Percentiles rank a stretch among this genome's conserved stretches.
Evolutionary conservation across 2,329 filamentous ascomycete species (phyloP).

Genomic region (Pezicula rhizophila): DNA sequence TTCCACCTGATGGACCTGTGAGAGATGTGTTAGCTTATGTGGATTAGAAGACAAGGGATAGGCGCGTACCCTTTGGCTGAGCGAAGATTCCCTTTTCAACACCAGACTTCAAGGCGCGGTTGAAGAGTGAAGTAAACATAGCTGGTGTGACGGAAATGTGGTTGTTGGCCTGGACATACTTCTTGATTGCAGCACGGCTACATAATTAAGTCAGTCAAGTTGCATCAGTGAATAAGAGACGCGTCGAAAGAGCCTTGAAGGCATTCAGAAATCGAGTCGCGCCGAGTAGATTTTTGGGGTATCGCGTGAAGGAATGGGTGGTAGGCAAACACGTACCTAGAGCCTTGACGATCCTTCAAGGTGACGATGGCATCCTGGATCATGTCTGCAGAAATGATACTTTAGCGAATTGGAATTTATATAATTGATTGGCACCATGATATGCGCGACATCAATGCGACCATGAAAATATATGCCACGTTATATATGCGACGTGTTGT

Average conservation of each 20-base stretch:
- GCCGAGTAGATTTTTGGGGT: too few species aligned
- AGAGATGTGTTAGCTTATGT: conserved; percentile 18
- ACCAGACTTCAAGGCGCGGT: conserved; percentile 60
- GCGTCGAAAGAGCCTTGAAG: conserved; percentile 14
- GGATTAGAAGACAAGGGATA: background rate
- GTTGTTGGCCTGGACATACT: conserved; percentile 70
- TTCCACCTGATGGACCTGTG: conserved; percentile 60
- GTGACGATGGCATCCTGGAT: conserved; percentile 28
- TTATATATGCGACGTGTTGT: conserved; percentile 37
- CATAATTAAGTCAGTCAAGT: conserved; percentile 11
- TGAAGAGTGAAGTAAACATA: conserved; percentile 63
- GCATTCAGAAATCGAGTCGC: too few species aligned
- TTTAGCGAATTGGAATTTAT: conserved; percentile 13
- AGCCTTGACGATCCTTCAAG: conserved; percentile 28
- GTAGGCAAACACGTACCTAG: conserved; percentile 21
- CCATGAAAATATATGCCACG: conserved; percentile 28
- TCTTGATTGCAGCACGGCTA: conserved; percentile 64
- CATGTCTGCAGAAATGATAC: conserved; percentile 21
- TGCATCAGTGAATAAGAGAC: conserved; percentile 11
- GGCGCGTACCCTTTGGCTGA: conserved; percentile 63
- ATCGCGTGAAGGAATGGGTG: background rate
- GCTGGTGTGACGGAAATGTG: conserved; percentile 49
- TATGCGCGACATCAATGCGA: conserved; percentile 51
- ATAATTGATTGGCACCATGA: conserved; percentile 24
- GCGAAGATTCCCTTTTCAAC: conserved; percentile 63